These are phyloP conservation scores for Acorus gramineus DNA, from an alignment of 106 monocot genomes.

Conservation along the genomic window DNA sequence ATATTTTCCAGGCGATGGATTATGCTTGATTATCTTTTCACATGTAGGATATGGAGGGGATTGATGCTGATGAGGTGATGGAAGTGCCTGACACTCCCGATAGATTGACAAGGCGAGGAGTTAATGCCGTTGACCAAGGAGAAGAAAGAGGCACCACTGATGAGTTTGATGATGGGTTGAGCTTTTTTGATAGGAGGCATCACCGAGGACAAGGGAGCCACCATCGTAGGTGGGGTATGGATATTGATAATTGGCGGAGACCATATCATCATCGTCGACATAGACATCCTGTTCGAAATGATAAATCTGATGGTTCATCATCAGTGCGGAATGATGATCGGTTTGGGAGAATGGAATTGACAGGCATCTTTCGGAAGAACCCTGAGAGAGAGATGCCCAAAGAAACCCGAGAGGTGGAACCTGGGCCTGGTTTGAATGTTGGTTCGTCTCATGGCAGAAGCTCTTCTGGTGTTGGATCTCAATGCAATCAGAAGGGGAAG, in stretches of 20 bases:
- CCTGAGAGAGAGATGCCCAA: no score
- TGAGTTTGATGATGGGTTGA: conserved; percentile 1
- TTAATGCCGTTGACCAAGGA: not conserved
- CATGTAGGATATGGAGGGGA: conserved; percentile 21
- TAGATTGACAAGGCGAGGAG: conserved; percentile 9
- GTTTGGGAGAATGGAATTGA: no score
- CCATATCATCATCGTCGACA: no score
- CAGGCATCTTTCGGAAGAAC: no score
- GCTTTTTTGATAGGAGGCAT: not conserved
- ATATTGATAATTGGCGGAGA: no score
- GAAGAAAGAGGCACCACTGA: not conserved
- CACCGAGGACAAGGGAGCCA: no score
- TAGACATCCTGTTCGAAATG: no score
- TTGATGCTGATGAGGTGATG: conserved; percentile 24
- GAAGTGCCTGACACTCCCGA: conserved; percentile 56
- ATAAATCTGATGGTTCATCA: no score
- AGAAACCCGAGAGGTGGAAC: no score
- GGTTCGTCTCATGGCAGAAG: not conserved
- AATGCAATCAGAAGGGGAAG: conserved; percentile 1
- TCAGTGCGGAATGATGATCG: no score
- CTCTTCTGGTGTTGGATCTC: not conserved
- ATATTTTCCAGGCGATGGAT: no score
- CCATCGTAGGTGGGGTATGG: no score
- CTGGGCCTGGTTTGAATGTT: not conserved
- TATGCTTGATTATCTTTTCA: not conserved